A percentile compares a stretch with the other conserved stretches of the same genome.
phyloP scores from a whole-genome alignment of 2,329 filamentous ascomycete genomes.

The Colletotrichum kahawae region DNA sequence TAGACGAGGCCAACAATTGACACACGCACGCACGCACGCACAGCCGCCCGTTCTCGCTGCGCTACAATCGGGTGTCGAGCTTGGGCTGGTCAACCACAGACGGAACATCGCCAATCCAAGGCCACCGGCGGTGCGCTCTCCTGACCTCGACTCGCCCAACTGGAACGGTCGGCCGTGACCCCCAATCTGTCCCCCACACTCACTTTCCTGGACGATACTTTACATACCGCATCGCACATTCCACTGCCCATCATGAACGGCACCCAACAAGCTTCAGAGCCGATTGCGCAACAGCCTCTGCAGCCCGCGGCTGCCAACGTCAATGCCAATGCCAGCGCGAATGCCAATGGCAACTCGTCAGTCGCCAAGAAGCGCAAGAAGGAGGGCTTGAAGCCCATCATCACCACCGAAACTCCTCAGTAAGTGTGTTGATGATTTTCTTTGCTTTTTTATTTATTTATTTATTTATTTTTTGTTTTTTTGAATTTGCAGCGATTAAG shows the following conservation, averaged over 20 bases:
- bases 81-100: background rate
- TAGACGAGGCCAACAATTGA: background rate
- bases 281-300: slow-evolving; percentile 9
- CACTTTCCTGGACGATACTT: background rate
- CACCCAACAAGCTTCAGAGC: slow-evolving; percentile 15
- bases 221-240: background rate
- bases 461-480: background rate
- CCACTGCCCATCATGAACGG: slow-evolving; percentile 19
- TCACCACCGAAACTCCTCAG: slow-evolving; percentile 67
- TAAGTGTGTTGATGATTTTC: slow-evolving; percentile 29
- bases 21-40: background rate
- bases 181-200: background rate
- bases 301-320: slow-evolving; percentile 10
- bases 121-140: background rate
- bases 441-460: background rate
- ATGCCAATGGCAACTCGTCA: slow-evolving; percentile 21
- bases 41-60: background rate
- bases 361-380: slow-evolving; percentile 74
- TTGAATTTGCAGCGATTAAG: background rate
- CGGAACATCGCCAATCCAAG: slow-evolving; percentile 7
- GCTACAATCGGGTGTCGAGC: background rate
- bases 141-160: background rate
- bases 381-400: slow-evolving; percentile 77
- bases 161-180: background rate
- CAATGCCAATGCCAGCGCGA: background rate